Evolutionary conservation across 441 rosid genomes (phyloP).

Genomic region (Raphanus hybrid): DNA sequence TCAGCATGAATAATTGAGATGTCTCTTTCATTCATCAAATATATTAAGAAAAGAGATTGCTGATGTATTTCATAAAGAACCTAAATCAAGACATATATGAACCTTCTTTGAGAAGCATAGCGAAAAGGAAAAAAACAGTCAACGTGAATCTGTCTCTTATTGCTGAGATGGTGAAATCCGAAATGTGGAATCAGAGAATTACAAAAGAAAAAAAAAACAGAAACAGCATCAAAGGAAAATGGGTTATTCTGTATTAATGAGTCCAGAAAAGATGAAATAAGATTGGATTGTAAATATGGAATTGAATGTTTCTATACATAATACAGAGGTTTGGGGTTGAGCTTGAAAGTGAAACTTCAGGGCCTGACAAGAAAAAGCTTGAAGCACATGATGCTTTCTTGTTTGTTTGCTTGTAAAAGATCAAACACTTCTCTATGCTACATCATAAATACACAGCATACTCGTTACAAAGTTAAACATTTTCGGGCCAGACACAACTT

Average conservation of each 20-base stretch:
- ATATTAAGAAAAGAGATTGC: not conserved
- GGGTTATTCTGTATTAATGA: not conserved
- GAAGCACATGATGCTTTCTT: constrained; percentile 39
- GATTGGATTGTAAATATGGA: constrained; percentile 15
- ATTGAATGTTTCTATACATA: constrained; percentile 18
- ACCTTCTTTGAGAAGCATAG: not conserved
- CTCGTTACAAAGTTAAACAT: not conserved
- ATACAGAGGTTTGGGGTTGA: constrained; percentile 30
- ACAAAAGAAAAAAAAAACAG: not conserved
- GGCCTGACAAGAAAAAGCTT: constrained; percentile 21
- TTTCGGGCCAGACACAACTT: not conserved
- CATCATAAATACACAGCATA: constrained; percentile 3
- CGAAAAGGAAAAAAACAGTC: not conserved
- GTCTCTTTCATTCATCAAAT: not conserved
- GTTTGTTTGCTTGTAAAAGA: constrained; percentile 19
- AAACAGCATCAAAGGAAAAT: not conserved
- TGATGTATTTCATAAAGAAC: not conserved
- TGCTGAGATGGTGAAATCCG: not conserved
- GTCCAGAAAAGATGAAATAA: constrained; percentile 20
- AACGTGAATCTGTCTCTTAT: not conserved
- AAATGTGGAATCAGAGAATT: constrained; percentile 16
- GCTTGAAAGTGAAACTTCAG: constrained; percentile 37
- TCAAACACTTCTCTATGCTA: constrained; percentile 21
- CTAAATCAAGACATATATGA: not conserved
- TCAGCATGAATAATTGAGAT: not conserved